Base-by-base conservation (phyloP, 2,329 filamentous ascomycete genomes). In the Alternaria conjuncta region DNA sequence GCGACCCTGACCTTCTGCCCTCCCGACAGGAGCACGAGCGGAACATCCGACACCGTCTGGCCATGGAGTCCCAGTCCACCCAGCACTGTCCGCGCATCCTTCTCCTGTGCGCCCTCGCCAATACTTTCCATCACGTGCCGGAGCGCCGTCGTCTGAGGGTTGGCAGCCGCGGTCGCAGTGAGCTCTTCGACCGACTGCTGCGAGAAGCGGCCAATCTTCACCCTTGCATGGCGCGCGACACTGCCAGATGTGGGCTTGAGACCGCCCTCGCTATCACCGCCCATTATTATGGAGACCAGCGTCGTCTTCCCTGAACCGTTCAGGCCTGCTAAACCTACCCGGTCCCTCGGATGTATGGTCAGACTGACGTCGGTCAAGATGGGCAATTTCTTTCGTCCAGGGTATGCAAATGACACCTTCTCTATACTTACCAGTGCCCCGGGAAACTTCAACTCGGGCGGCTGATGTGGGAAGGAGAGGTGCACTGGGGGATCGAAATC, bases 271-370 rank as follows among this genome's bases (percentile, higher is more conserved):
- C 73, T 71, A 15, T 63, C 78, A 50, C 63, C 84, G 1, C 86
- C 88, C n/a, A 89, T 88, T 3, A 95, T 85, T 5, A 95, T 81
- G 51, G 87, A 89, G 61, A 95, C 84, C 10, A 96, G 83, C 0
- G 93, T 96, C 2, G 92, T 93, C 78, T 96, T 96, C 3, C 93
- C 93, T 1, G 88, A 87, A 1, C 93, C 93, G 75, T 96, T 96
- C 46, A 96, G 83, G 0, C 93, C 93, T 23, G 93, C 84, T 44
- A 96, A 85, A 0, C 92, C 93, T 23, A 95, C 83, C 1, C 92
- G 86, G 66, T 93, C 91, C 10, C 92, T 91, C 76, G 89, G 87
- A 62, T 92, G 87, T 12, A 96, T 86, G 0, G 89, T 90, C 12
- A 96, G 79, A 54, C 85, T 87, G 28, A 94, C 80, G 9, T 89